Percentiles rank a stretch among this genome's conserved stretches.
Conservation (phyloP, 345 rosid species). For the Pistacia vera region DNA sequence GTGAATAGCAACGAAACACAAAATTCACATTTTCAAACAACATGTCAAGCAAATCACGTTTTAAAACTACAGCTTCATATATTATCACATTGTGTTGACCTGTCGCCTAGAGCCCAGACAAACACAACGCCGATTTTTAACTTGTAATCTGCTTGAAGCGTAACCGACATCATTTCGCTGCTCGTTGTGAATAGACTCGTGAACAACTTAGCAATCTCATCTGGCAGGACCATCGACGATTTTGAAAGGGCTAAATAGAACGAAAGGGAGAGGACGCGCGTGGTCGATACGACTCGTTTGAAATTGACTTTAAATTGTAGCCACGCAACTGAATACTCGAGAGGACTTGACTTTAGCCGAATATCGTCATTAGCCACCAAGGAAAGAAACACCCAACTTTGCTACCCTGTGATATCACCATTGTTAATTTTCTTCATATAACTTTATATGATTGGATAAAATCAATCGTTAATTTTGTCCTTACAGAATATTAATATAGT, state of each 20-base stretch:
- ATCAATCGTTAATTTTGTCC: no score
- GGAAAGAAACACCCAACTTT: slow-evolving; percentile 62
- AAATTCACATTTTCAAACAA: background rate
- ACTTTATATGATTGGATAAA: no score
- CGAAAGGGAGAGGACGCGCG: slow-evolving; percentile 82
- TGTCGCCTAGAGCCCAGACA: slow-evolving; percentile 98
- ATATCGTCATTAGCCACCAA: slow-evolving; percentile 32
- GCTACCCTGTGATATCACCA: no score
- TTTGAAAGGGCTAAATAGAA: slow-evolving; percentile 59
- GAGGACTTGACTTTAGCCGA: slow-evolving; percentile 4
- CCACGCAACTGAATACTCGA: slow-evolving; percentile 44
- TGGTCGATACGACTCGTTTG: slow-evolving; percentile 76
- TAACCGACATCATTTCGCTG: slow-evolving; percentile 37
- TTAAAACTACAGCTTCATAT: background rate
- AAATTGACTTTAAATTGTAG: slow-evolving; percentile 81
- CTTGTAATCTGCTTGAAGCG: slow-evolving; percentile 43
- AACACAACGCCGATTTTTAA: slow-evolving; percentile 86
- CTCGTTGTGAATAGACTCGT: slow-evolving; percentile 80
- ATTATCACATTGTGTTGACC: slow-evolving; percentile 96
- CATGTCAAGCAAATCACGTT: background rate
- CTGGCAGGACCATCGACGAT: slow-evolving; percentile 91
- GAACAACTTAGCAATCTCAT: slow-evolving; percentile 88
- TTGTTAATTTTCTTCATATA: no score
- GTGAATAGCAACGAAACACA: slow-evolving; percentile 43
- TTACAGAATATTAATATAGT: no score